Evolutionary conservation across 2,329 filamentous ascomycete species (phyloP).

Genomic region (Alternaria postmessia): DNA sequence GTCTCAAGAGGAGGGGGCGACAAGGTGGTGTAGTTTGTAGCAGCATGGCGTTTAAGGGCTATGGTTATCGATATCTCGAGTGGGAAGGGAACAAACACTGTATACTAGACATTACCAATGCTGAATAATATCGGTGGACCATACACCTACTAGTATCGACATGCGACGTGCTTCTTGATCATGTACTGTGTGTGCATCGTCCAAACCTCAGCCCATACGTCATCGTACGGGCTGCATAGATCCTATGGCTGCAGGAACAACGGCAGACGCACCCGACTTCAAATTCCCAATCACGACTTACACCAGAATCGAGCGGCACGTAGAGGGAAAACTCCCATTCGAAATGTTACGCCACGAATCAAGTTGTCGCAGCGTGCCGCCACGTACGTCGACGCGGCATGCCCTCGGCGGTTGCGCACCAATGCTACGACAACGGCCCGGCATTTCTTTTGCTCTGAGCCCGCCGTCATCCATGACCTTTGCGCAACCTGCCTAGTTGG

Average conservation of each 20-base stretch:
- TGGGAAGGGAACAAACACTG: not conserved
- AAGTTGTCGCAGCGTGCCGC: constrained; percentile 6
- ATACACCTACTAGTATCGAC: not conserved
- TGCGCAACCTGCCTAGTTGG: constrained; percentile 13
- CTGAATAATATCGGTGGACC: not conserved
- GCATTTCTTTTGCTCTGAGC: constrained; percentile 17
- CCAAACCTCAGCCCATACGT: not conserved
- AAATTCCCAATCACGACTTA: not conserved
- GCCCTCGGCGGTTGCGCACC: constrained; percentile 9
- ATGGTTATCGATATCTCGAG: not conserved
- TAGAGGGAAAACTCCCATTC: not conserved
- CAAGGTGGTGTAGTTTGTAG: not conserved
- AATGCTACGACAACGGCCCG: constrained; percentile 16
- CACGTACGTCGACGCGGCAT: constrained; percentile 15
- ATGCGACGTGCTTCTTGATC: not conserved
- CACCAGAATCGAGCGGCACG: not conserved
- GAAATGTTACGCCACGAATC: not conserved
- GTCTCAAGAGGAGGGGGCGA: not conserved
- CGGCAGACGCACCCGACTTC: not conserved
- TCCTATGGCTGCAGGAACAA: not conserved
- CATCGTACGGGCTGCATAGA: not conserved
- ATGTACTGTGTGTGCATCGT: not conserved
- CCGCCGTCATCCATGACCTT: constrained; percentile 20
- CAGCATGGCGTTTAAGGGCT: constrained; percentile 7
- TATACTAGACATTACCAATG: not conserved